phyloP scores from a whole-genome alignment of 139 green algal species.

The Tetradesmus lagerheimii region DNA sequence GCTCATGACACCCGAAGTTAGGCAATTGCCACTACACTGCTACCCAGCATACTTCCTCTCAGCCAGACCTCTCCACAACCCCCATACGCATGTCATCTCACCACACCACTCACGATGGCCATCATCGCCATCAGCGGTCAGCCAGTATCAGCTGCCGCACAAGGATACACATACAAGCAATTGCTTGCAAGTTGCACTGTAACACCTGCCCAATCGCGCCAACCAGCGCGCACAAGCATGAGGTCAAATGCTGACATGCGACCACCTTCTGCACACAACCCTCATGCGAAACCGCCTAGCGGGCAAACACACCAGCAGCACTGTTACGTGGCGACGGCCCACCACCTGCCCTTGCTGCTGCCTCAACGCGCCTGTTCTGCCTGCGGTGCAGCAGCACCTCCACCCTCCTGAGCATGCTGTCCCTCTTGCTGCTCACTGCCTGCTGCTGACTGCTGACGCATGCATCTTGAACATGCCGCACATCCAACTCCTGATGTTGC shows the following conservation, averaged over 20 bases:
- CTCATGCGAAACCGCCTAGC: background rate
- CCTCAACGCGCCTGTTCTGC: background rate
- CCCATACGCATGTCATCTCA: no score
- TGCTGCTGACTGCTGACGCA: background rate
- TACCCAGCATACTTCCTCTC: no score
- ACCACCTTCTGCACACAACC: background rate
- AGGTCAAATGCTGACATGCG: background rate
- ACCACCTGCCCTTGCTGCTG: background rate
- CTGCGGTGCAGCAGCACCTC: slow-evolving; percentile 13
- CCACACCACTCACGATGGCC: no score
- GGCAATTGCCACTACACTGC: no score
- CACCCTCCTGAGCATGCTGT: background rate
- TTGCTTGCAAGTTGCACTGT: no score
- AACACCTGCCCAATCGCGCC: background rate
- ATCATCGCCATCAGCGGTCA: no score
- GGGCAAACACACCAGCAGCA: background rate
- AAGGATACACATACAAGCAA: no score
- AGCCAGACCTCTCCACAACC: no score
- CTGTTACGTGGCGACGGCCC: background rate
- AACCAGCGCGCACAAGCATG: background rate
- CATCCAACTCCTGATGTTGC: background rate
- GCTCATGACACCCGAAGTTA: no score
- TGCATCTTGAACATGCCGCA: no score
- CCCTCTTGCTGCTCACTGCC: background rate
- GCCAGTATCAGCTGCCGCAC: no score